Percentiles rank a stretch among this genome's conserved stretches.
phyloP scores from a whole-genome alignment of 371 early-diverging fungal genomes.

The Phascolomyces articulosus region DNA sequence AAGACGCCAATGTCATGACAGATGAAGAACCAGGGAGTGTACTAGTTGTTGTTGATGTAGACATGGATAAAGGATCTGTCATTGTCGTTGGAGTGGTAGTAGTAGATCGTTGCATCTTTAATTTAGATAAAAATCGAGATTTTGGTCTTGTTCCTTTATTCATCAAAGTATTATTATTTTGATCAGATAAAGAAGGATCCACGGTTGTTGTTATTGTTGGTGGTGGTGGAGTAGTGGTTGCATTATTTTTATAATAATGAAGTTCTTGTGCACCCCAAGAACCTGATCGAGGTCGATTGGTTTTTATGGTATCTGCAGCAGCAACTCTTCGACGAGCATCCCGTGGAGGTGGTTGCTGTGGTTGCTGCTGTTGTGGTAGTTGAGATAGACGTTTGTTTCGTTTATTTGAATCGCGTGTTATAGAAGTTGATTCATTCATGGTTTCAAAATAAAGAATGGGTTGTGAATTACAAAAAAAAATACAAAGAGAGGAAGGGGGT shows the following conservation, averaged over 20 bases:
- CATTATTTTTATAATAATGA: slow-evolving; percentile 3
- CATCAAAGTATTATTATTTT: neutral
- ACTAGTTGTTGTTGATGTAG: neutral
- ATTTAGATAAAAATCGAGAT: slow-evolving; percentile 1
- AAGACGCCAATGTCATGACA: neutral
- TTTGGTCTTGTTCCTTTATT: neutral
- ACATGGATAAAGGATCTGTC: neutral
- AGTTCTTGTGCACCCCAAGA: slow-evolving; percentile 13
- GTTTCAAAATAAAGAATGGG: neutral
- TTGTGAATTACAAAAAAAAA: neutral
- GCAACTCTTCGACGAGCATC: neutral
- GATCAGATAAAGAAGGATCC: no score
- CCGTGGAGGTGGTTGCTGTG: neutral
- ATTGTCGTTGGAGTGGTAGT: neutral
- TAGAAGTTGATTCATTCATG: neutral
- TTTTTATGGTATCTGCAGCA: neutral
- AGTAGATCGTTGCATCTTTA: slow-evolving; percentile 4
- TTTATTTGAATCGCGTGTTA: neutral
- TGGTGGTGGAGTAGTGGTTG: neutral
- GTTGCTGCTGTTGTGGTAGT: neutral
- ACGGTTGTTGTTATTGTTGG: neutral
- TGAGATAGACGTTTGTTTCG: neutral
- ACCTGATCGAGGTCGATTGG: slow-evolving; percentile 15
- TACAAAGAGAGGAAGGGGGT: neutral
- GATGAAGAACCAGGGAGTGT: neutral